phyloP scores from a whole-genome alignment of 2,329 filamentous ascomycete genomes.

The Chaetomium sp. region DNA sequence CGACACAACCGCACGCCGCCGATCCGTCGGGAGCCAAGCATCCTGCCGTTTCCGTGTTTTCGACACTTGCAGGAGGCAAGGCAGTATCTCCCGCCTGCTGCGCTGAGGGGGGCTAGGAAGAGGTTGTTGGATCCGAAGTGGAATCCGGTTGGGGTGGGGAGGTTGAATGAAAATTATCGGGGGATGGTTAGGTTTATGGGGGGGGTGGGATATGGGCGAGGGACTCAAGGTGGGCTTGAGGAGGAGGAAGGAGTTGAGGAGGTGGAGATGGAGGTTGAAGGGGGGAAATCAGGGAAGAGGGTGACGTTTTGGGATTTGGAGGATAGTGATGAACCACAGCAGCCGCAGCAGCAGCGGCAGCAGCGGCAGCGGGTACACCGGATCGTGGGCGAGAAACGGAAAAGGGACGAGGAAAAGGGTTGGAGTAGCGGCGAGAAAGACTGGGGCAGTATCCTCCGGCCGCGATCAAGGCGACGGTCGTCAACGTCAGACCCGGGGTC shows the following conservation, averaged over 20 bases:
- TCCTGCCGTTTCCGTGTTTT: slow-evolving; percentile 17
- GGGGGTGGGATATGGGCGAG: not conserved
- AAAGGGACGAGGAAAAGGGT: too few relatives aligned
- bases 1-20: slow-evolving; percentile 4
- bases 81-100: not conserved
- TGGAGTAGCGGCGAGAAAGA: too few relatives aligned
- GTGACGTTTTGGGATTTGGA: too few relatives aligned
- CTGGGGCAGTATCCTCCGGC: too few relatives aligned
- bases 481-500: too few relatives aligned
- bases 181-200: not conserved
- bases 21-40: not conserved
- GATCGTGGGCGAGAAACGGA: too few relatives aligned
- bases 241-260: not conserved
- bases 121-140: not conserved
- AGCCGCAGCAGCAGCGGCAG: too few relatives aligned
- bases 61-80: slow-evolving; percentile 8
- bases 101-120: not conserved
- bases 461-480: too few relatives aligned
- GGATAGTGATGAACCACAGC: too few relatives aligned
- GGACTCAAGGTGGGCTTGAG: not conserved
- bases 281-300: too few relatives aligned
- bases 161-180: not conserved
- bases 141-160: not conserved
- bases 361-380: too few relatives aligned
- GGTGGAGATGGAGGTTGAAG: too few relatives aligned